Evolutionary conservation across 805 yeast species (phyloP).

Genomic region (Lipomyces lipofer): DNA sequence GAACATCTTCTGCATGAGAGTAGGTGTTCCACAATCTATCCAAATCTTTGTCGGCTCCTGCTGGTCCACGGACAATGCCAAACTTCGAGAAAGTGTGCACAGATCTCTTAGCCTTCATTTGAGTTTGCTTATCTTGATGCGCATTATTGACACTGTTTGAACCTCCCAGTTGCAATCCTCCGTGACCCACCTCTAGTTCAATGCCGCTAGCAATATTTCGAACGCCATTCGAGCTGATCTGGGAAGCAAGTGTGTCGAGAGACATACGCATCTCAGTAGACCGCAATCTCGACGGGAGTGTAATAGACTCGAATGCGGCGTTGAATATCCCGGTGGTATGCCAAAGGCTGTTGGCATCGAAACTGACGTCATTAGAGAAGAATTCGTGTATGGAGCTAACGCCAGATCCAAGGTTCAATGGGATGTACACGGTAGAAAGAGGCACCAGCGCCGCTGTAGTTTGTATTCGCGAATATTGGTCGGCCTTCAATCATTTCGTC

Average conservation of each 20-base stretch:
- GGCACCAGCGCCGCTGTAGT: slow-evolving; percentile 16
- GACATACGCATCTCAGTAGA: background rate
- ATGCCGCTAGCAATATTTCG: slow-evolving; percentile 10
- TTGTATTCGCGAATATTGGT: slow-evolving; percentile 15
- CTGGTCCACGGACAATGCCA: slow-evolving; percentile 4
- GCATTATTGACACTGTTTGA: background rate
- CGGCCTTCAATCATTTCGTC: background rate
- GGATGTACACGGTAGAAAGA: slow-evolving; percentile 29
- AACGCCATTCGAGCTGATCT: slow-evolving; percentile 7
- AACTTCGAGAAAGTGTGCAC: slow-evolving; percentile 2
- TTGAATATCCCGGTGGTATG: slow-evolving; percentile 23
- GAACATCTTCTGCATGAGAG: background rate
- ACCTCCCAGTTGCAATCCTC: background rate
- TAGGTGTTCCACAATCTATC: slow-evolving; percentile 2
- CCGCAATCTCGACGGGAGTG: slow-evolving; percentile 24
- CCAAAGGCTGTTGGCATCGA: slow-evolving; percentile 24
- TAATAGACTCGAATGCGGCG: slow-evolving; percentile 29
- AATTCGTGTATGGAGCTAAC: background rate
- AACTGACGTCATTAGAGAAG: slow-evolving; percentile 1
- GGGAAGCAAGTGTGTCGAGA: slow-evolving; percentile 11
- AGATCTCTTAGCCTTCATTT: background rate
- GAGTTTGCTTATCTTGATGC: slow-evolving; percentile 4
- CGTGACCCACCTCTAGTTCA: slow-evolving; percentile 12
- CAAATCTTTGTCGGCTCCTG: background rate
- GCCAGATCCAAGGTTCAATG: slow-evolving; percentile 17